Evolutionary conservation across 768 basidiomycete species (phyloP), one percentile per base, ranked within the genome.

Genomic region (Suillus plorans): DNA sequence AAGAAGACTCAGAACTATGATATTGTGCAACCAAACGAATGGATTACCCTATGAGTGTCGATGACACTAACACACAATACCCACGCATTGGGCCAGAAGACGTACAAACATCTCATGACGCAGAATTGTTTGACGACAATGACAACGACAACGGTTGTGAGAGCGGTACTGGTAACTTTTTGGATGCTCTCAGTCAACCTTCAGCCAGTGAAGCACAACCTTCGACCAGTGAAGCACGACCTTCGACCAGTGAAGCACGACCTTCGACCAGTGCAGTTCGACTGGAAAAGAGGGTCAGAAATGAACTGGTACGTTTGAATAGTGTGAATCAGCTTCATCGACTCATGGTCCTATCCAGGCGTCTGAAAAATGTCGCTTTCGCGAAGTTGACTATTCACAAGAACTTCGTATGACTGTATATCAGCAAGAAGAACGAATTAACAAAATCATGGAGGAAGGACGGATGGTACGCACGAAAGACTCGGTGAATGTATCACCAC

Each of bases 371-470:
- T 41, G 44, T 53, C 39, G 28, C 34, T 25, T 44, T 22, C 14
- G 49, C 7, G 64, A 65, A 56, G 64, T 61, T 2, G 31, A 65
- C 22, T 65, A 25, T 41, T 61, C 52, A 7, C 7, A 50, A 16
- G 4, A 16, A 50, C 52, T 65, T 41, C n/a, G 50, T 22, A 5
- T 47, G 22, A 34, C 31, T 28, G 2, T 64, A 28, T 55, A 65
- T 49, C 28, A 20, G n/a, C 52, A 61, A 45, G 4, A 49, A 49
- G 47, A 49, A 22, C 22, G 1, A 0, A 49, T 49, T 1, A 49
- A 25, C 0, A 5, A 49, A 4, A 22, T 49, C 2, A 5, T 13
- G 12, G 4, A 22, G 12, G 47, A 49, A 49, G 5, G 42, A 44
- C 5, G 7, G 42, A 44, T 8, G 3, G 28, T 5, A 44, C 20